Evolutionary conservation across 352 stramenopile species (phyloP), one percentile per base, ranked within the genome.

Genomic region (Thraustochytrium striatum): DNA sequence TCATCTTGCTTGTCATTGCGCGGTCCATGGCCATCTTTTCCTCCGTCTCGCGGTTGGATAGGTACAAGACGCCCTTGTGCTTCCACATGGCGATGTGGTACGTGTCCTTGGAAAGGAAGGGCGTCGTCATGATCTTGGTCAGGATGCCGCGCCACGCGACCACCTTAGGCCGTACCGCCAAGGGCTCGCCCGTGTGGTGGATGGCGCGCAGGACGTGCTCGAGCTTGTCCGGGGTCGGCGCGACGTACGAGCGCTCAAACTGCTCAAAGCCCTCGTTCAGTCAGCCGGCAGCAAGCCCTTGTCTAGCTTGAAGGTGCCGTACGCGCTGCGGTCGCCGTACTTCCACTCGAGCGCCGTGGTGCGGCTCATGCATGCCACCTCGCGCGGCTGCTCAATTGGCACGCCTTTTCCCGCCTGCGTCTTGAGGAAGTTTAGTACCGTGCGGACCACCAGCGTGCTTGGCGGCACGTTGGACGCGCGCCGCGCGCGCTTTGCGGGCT

Each of bases 221-320:
- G 11, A 75, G 50, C 0, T 39, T 33, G 39, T 75, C 65, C n/a
- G 65, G 65, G 21, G 25, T 21, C 3, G 44, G 65, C 52, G 65
- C 41, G n/a, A 16, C 36, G 41, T 43, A 75, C 25, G 19, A 8
- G 7, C 52, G 44, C 52, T 58, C 65, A 43, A 75, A 75, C 2
- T 75, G 41, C 9, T 75, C 65, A 75, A 75, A 75, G 9, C 65
- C 65, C 25, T 62, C 65, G 50, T 75, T 75, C 25, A 75, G 52
- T 1, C 68, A 39, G 19, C 16, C 19, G 32, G 5, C 39, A 30
- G 28, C 13, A 16, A 33, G n/a, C 25, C 44, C 65, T 13, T 21
- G n/a, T 32, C 7, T 7, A 30, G 3, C 2, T 75, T 75, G 44
- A 75, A 43, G n/a, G 11, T 41, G 3, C n/a, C 65, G 52, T 75